Evolutionary conservation across 1,284 basidiomycete species (phyloP), one percentile per base, ranked within the genome.

Genomic region (Grifola frondosa): DNA sequence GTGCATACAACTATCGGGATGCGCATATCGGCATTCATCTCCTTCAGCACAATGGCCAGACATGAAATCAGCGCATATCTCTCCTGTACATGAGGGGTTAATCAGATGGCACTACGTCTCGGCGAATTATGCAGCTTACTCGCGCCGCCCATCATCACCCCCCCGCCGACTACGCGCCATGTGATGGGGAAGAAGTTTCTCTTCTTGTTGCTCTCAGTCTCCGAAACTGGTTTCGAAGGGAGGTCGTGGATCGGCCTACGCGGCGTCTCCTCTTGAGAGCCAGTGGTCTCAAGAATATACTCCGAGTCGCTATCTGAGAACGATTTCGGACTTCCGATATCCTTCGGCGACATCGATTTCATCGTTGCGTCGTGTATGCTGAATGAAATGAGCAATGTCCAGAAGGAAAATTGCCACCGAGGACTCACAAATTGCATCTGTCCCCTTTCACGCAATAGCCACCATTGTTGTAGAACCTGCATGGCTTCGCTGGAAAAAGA

Each of bases 371-470:
- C 49, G 16, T 54, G 40, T 10, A 50, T 40, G 38, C 47, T 46
- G n/a, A 6, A 19, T 8, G 8, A 19, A 7, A 33, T 24, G 6
- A 30, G 37, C 8, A 25, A 36, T 16, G 12, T 29, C 10, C 28
- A n/a, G 13, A 8, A 20, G 30, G 6, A 30, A 33, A 19, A 9
- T 28, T 16, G 19, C 17, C n/a, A 5, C 7, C n/a, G 7, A 13
- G 6, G 21, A 61, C 83, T 62, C 44, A 88, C 85, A 86, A 88
- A 26, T 80, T 85, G 57, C 85, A 88, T 16, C 66, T 66, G 43
- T 72, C 70, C 11, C 82, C 83, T 53, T 76, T 81, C 4, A 78
- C 70, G 56, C 84, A 87, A 15, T 61, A 63, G 5, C 71, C 71
- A 22, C 68, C 69, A 5, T 60, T 56, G 23, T 63, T 62, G 54